phyloP scores from a whole-genome alignment of 2,329 filamentous ascomycete genomes.

The Penicillium sp. region DNA sequence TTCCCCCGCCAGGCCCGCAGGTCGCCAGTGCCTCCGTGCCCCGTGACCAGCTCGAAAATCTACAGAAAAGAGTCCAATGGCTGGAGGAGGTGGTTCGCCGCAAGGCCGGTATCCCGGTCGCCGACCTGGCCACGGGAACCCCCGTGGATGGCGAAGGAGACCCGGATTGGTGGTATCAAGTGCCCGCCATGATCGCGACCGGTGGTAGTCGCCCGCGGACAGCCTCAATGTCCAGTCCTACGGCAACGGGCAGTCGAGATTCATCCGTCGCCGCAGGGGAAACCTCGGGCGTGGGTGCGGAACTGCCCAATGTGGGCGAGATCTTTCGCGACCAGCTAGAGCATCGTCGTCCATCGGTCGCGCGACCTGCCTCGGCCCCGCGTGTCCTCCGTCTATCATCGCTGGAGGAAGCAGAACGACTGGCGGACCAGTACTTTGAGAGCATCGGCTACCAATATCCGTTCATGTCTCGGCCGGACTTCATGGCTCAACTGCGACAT shows the following conservation, averaged over 20 bases:
- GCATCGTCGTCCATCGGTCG: constrained; percentile 40
- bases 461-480: constrained; percentile 40
- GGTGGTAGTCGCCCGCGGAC: constrained; percentile 26
- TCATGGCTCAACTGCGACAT: constrained; percentile 36
- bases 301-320: constrained; percentile 44
- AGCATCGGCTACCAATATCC: constrained; percentile 46
- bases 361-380: constrained; percentile 37
- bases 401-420: constrained; percentile 39
- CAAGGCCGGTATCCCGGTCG: constrained; percentile 40
- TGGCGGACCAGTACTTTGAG: constrained; percentile 42
- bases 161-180: constrained; percentile 44
- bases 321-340: constrained; percentile 46
- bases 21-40: constrained; percentile 43
- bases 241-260: constrained; percentile 20
- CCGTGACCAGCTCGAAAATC: constrained; percentile 44
- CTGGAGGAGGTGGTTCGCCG: constrained; percentile 41
- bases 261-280: constrained; percentile 26
- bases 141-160: constrained; percentile 38
- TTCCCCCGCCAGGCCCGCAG: constrained; percentile 43
- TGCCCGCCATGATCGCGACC: constrained; percentile 41
- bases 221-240: constrained; percentile 25
- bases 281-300: constrained; percentile 30
- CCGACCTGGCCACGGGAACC: constrained; percentile 37
- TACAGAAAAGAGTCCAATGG: constrained; percentile 46
- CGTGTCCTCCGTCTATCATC: constrained; percentile 40